Conservation (phyloP, 1,284 basidiomycete species). For the Cutaneotrichosporon spelunceum region DNA sequence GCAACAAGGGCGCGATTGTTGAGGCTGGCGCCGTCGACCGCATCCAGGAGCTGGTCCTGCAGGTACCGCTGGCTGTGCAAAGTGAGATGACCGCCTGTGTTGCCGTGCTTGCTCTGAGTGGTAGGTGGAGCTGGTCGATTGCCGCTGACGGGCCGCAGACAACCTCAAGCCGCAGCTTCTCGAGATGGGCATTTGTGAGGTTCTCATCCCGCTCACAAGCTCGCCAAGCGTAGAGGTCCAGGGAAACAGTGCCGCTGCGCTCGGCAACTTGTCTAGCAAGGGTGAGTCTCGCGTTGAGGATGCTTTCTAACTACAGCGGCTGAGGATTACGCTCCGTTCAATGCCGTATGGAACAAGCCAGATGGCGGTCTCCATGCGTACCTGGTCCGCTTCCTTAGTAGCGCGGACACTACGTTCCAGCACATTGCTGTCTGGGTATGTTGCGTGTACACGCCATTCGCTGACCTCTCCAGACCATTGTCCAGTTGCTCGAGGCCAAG, state of each 20-base stretch:
- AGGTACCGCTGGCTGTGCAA: constrained; percentile 94
- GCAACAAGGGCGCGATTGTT: constrained; percentile 98
- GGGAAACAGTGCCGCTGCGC: constrained; percentile 95
- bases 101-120: constrained; percentile 87
- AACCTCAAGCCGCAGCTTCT: constrained; percentile 91
- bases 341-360: constrained; percentile 96
- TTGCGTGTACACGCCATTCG: background rate
- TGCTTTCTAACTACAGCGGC: constrained; percentile 56
- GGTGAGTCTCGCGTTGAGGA: constrained; percentile 54
- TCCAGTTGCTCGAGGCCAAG: constrained; percentile 91
- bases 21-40: constrained; percentile 97
- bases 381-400: constrained; percentile 88
- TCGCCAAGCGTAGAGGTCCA: constrained; percentile 97
- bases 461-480: constrained; percentile 63
- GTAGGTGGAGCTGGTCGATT: constrained; percentile 52
- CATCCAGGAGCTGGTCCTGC: constrained; percentile 93
- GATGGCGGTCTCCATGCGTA: constrained; percentile 97
- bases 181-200: constrained; percentile 98
- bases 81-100: constrained; percentile 99
- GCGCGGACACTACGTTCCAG: constrained; percentile 97
- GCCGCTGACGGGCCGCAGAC: constrained; percentile 56
- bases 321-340: constrained; percentile 97
- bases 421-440: constrained; percentile 92
- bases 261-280: constrained; percentile 96
- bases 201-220: constrained; percentile 92